A percentile compares a stretch with the other conserved stretches of the same genome.
Evolutionary conservation across 495 filamentous ascomycete genomes (phyloP).

Genomic region (Lasiosphaeria hispida): DNA sequence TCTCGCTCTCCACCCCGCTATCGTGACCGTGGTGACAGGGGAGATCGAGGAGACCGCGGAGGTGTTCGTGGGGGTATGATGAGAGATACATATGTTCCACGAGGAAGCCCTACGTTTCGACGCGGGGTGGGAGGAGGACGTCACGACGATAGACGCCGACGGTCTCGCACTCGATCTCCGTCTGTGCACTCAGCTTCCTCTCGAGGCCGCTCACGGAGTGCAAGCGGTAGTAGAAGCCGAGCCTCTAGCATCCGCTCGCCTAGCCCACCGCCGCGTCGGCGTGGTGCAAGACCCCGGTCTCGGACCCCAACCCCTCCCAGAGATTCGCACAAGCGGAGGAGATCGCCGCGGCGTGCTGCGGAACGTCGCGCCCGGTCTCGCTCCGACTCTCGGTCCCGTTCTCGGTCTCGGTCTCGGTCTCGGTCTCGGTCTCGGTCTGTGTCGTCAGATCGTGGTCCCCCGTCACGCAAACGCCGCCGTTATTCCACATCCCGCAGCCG

Average conservation of each 20-base stretch:
- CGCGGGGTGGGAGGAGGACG: constrained; percentile 26
- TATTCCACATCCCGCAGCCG: constrained; percentile 35
- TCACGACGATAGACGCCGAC: constrained; percentile 30
- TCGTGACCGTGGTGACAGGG: constrained; percentile 24
- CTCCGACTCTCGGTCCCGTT: constrained; percentile 17
- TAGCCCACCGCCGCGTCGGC: constrained; percentile 36
- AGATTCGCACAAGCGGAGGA: constrained; percentile 40
- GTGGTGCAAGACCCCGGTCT: constrained; percentile 34
- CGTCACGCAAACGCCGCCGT: constrained; percentile 31
- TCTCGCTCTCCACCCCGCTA: constrained; percentile 64
- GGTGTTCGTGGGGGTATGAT: constrained; percentile 18
- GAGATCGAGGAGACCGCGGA: constrained; percentile 23
- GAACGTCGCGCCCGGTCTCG: constrained; percentile 24
- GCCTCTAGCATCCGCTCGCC: constrained; percentile 35
- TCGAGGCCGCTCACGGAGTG: constrained; percentile 36
- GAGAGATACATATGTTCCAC: constrained; percentile 34
- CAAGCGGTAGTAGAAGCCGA: constrained; percentile 26
- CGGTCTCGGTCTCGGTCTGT: constrained; percentile 24
- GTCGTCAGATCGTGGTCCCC: constrained; percentile 32
- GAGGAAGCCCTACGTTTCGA: constrained; percentile 22
- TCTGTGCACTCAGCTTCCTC: constrained; percentile 27
- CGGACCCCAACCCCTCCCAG: constrained; percentile 41
- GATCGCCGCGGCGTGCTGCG: constrained; percentile 32
- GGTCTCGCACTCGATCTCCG: constrained; percentile 34
- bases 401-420: constrained; percentile 30